Evolutionary conservation across 257 asterid genomes (phyloP), one percentile per base, ranked within the genome.

Genomic region (Lycium barbarum): DNA sequence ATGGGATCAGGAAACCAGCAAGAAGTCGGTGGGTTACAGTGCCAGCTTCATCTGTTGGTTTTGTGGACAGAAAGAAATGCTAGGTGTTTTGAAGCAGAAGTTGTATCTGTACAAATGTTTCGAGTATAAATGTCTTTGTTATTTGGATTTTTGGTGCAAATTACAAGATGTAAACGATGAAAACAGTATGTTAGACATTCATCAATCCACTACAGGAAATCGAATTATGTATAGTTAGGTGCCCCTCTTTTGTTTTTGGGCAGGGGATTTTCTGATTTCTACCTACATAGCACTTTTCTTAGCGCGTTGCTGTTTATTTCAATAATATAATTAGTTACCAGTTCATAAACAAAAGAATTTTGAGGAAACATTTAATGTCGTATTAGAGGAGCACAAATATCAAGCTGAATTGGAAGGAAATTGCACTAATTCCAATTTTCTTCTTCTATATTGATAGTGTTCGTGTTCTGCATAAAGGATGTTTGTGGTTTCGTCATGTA

Each of bases 131-230:
- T 33, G 45, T 67, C 45, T 55, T 15, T 15, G 18, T 2, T 55
- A 0, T 67, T 67, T 14, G 22, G 74, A 35, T 67, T 67, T 35
- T 35, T 68, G 13, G 26, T 1, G 76, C 47, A 8, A 36, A 22
- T 43, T 68, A 68, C 76, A 15, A 43, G 51, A 68, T 68, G 47
- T 68, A 61, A 61, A n/a, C 35, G 53, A 70, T 70, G 78, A 38
- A 15, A 38, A 70, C 7, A 17, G 54, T 70, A 70, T 18, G 78
- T 17, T 70, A 17, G 33, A 70, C 78, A 26, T 70, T 70, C 26
- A 0, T 15, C 76, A 38, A 15, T 7, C 15, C 53, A 70, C 78
- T 38, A 17, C 15, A 70, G 14, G 78, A 70, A 26, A 70, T 17
- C 0, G 7, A 70, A 1, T 68, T 38, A 14, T 1, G 53, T 36